These are phyloP conservation scores for Viridothelium virens DNA, from an alignment of 495 filamentous ascomycete species.

Conservation along the genomic window DNA sequence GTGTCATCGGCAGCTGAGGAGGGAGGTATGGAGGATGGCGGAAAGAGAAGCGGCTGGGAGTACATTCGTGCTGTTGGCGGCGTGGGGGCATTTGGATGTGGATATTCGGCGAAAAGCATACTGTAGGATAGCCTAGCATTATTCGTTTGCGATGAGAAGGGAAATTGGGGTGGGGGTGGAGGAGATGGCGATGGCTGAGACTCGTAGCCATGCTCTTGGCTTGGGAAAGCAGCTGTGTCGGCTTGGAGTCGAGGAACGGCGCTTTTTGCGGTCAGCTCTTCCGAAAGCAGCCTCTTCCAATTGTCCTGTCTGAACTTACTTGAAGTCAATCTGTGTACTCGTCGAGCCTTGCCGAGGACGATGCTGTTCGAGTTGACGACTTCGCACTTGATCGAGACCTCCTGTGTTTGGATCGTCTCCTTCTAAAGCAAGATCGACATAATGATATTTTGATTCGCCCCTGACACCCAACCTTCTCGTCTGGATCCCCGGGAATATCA, in stretches of 20 bases:
- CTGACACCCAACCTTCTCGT: constrained; percentile 86
- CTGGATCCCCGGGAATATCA: constrained; percentile 90
- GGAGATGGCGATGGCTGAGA: constrained; percentile 16
- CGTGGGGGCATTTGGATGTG: constrained; percentile 1
- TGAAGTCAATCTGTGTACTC: constrained; percentile 38
- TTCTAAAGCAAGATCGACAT: constrained; percentile 73
- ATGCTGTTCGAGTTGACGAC: neutral
- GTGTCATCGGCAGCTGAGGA: constrained; percentile 45
- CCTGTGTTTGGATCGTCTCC: constrained; percentile 41
- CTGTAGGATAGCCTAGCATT: constrained; percentile 11
- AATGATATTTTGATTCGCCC: constrained; percentile 98
- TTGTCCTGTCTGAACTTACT: constrained; percentile 21
- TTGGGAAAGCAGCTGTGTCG: constrained; percentile 61
- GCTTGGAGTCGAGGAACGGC: constrained; percentile 45
- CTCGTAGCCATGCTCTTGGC: constrained; percentile 27
- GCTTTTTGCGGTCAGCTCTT: constrained; percentile 10
- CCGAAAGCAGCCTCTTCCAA: neutral
- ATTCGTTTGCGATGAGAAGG: constrained; percentile 26
- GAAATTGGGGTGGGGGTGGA: constrained; percentile 10
- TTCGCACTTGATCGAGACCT: neutral
- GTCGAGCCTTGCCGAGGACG: constrained; percentile 17
- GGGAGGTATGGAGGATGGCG: constrained; percentile 43
- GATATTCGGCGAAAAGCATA: constrained; percentile 27
- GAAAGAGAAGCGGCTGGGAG: constrained; percentile 58
- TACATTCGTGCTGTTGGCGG: constrained; percentile 31